phyloP scores from a whole-genome alignment of 441 rosid species.

The Populus hybrid region DNA sequence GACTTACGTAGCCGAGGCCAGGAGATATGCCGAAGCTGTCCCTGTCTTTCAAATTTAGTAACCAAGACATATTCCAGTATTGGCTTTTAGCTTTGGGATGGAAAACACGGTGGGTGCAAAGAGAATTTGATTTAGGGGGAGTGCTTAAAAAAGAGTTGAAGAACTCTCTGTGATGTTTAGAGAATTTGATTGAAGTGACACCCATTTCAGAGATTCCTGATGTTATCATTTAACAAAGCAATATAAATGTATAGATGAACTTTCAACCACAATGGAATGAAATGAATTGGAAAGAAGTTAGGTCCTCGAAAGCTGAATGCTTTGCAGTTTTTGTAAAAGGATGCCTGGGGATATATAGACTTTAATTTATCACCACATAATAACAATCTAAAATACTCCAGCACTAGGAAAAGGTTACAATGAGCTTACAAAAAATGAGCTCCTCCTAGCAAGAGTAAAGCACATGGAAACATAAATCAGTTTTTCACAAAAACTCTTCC shows the following conservation, averaged over 20 bases:
- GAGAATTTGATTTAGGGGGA: background rate
- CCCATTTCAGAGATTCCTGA: constrained; percentile 17
- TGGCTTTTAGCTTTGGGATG: constrained; percentile 6
- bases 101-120: constrained; percentile 6
- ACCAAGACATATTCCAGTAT: background rate
- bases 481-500: background rate
- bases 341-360: background rate
- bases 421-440: background rate
- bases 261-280: background rate
- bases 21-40: constrained; percentile 18
- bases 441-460: background rate
- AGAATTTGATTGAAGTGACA: constrained; percentile 23
- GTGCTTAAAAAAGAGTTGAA: background rate
- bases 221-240: background rate
- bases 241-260: background rate
- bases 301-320: background rate
- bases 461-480: background rate
- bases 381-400: background rate
- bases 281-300: background rate
- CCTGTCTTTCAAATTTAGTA: constrained; percentile 6
- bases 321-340: background rate
- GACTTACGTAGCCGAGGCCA: constrained; percentile 12
- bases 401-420: background rate
- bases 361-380: background rate
- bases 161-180: background rate